Percentiles rank a stretch among this genome's conserved stretches.
phyloP scores from a whole-genome alignment of 164 flowering plant genomes.

The Akebia trifoliata region DNA sequence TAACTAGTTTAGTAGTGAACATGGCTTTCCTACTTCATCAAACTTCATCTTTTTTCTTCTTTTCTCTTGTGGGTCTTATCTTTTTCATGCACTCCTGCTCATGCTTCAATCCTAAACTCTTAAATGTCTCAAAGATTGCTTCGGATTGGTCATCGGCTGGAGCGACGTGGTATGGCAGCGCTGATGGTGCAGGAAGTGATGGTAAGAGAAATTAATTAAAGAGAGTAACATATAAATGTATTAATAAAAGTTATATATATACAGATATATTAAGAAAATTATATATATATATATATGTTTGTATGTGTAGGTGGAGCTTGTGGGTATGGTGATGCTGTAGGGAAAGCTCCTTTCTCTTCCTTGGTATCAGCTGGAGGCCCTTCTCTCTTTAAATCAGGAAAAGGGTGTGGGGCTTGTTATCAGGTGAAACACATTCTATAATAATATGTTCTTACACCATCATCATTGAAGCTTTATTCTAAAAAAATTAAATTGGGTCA shows the following conservation, averaged over 20 bases:
- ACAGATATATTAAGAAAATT: not conserved
- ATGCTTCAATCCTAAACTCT: constrained; percentile 26
- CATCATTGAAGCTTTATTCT: not conserved
- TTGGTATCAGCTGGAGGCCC: constrained; percentile 49
- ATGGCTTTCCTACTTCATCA: not conserved
- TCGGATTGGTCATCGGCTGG: constrained; percentile 39
- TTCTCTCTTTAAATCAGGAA: constrained; percentile 37
- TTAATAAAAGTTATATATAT: not conserved
- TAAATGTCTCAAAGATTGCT: constrained; percentile 19
- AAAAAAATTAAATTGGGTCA: not conserved
- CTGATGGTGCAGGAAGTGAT: constrained; percentile 43
- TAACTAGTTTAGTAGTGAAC: not conserved
- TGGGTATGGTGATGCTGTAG: constrained; percentile 46
- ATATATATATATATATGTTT: not conserved
- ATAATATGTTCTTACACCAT: not conserved
- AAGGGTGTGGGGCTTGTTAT: constrained; percentile 66
- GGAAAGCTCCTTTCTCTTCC: constrained; percentile 36
- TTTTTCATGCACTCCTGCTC: constrained; percentile 8
- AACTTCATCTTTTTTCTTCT: not conserved
- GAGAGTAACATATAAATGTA: not conserved
- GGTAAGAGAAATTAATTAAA: constrained; percentile 21
- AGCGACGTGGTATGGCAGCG: constrained; percentile 60
- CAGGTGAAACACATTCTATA: constrained; percentile 26
- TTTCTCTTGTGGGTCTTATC: constrained; percentile 1
- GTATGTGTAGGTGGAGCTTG: constrained; percentile 55